Base-by-base conservation (phyloP, 257 asterid genomes). In the Vinca minor region DNA sequence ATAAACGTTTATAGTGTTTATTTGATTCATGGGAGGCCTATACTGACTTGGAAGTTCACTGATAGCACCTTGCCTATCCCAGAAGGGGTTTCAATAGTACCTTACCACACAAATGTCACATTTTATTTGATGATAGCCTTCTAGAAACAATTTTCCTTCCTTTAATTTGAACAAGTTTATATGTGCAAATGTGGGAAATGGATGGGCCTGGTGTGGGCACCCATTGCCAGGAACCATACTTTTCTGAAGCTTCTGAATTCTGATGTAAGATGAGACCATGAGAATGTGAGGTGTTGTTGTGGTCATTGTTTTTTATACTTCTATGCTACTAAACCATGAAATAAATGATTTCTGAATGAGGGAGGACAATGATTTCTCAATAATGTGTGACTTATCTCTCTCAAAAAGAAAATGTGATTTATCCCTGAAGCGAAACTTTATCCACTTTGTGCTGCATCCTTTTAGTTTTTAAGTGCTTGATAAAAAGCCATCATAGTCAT, bases 11-110 rank as follows among this genome's bases (percentile, higher is more conserved):
- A 3, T 62, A 26, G 67, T 80, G 79, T 73, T 76, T 79, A 79
- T 74, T 84, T 81, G 85, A 79, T 83, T 79, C 80, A 76, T 74
- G 73, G 84, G 72, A 83, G 84, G 84, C 83, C 55, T 64, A 74
- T 57, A 76, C 73, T 42, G 26, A 69, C 46, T 53, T 71, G 80
- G 80, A 69, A 79, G 78, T 69, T 82, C 67, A 76, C 74, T 76
- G 79, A 71, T 67, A 80, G 64, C 74, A 60, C 81, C 78, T 79
- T 69, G 32, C 36, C n/a, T 63, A 53, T 67, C 59, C 47, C 68
- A 57, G 44, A 47, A 69, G 82, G 80, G 74, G 79, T 76, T 77
- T 73, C 69, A 76, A 66, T 81, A 72, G 78, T 71, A 61, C 73
- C 78, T 84, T 59, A 41, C 74, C 76, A 48, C 58, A 82, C n/a